Evolutionary conservation across 331 rosid species (phyloP), one percentile per base, ranked within the genome.

Genomic region (Acacia pycnantha): DNA sequence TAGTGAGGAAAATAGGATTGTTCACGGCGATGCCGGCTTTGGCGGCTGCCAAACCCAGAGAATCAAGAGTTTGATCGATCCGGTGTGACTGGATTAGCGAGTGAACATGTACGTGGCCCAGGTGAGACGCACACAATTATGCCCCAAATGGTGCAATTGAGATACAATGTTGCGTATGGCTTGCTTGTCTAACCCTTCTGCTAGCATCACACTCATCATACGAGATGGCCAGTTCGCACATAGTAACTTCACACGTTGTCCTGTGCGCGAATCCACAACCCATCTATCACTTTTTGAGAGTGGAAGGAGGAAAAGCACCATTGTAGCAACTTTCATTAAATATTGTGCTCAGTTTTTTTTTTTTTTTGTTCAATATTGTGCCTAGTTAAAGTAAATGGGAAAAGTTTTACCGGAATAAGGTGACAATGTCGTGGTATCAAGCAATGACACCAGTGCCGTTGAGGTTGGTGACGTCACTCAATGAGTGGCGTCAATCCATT

Each of bases 61-160:
- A 16, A 22, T 65, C 33, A 2, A 77, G 46, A 3, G 48, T 6
- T 16, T 46, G 47, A 2, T n/a, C 22, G 3, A 67, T 31, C 33
- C 5, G 15, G 21, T 69, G 1, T 26, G 35, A 48, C 70, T 77
- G 35, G 74, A 24, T 11, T 69, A 61, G 22, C 79, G 72, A 7
- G 77, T 82, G 78, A 77, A 77, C 82, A 77, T 82, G 64, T 56
- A 40, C 11, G 81, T 82, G 15, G 85, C 77, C 44, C 53, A 82
- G 3, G 82, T 82, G 62, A 82, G 81, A 11, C 82, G 78, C 10
- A 77, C 82, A 24, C 85, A 82, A 2, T 82, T 82, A 22, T 77
- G 27, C 13, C 58, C 46, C 0, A 37, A 29, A 19, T 48, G 24
- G 11, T 43, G 15, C 1, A 82, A 2, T 53, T 66, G 46, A 8